Base-by-base conservation (phyloP, 2,329 filamentous ascomycete species). In the Nemania sp. region DNA sequence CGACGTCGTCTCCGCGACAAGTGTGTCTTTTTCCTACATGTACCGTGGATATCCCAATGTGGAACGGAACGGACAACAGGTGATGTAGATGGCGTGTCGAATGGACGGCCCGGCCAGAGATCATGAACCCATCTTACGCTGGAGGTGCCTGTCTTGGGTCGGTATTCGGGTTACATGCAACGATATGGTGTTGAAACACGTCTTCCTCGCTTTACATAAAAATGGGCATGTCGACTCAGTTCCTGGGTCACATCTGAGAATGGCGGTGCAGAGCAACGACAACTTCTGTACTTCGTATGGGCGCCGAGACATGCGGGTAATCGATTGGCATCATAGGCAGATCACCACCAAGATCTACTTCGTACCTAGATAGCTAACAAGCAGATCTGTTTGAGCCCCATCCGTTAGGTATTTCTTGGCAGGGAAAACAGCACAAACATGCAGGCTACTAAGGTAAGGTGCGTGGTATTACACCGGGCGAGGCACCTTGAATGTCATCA, bases 371-470 rank as follows among this genome's bases (percentile, higher is more conserved):
- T 39, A 39, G 15, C 35, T 5, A 13, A n/a, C 15, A 39, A 20
- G 20, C 25, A 57, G 48, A 53, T 45, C 43, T 20, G 17, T 57
- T 60, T 37, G 34, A 57, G 53, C 57, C 60, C 18, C 47, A 53
- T 53, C 15, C 47, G 54, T 7, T 35, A 35, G 35, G 35, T 11
- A 39, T 34, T 56, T 56, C 57, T 57, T 60, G 57, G 60, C 57
- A 55, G 52, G 46, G 37, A 20, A 25, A 25, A 17, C 37, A 32
- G 34, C 37, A 20, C 11, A n/a, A 45, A 9, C 2, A 2, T 17
- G 13, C 4, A 34, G 37, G 18, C 15, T 40, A 21, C 40, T 11
- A 10, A 43, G 9, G 40, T 43, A 3, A 17, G 15, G 40, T 43
- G 18, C 15, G 40, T 43, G 18, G 25, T 29, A 29, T 29, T 4